Base-by-base conservation (phyloP, 768 basidiomycete genomes). In the Leccinum aurantiacum region DNA sequence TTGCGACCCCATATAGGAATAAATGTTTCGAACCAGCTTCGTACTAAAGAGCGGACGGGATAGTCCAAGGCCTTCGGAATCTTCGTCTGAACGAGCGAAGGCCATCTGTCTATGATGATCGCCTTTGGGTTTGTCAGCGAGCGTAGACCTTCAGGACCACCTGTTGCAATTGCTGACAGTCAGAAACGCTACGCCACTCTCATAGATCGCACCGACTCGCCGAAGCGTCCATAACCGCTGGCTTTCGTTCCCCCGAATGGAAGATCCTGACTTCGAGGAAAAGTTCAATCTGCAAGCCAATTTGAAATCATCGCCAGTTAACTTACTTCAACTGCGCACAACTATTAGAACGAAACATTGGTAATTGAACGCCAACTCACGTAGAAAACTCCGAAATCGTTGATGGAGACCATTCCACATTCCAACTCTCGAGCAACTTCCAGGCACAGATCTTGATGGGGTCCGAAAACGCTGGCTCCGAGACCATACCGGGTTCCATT, bases 321-420 rank as follows among this genome's bases (percentile, higher is more conserved):
- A 74, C 86, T 63, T 73, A 88, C 87, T 92, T 91, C 63, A 91
- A 74, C 88, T 90, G 63, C 53, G 57, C 15, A 61, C 24, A 31
- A 56, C 55, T 2, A 56, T 69, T 58, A 69, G 63, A 70, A 33
- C 61, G 57, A 56, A 41, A 19, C 44, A 51, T 25, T 49, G 38
- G n/a, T 59, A 53, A 56, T 51, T 37, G 51, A 19, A 37, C 31
- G 11, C 14, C 33, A 62, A 79, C 87, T 78, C 69, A 91, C 87
- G 70, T 94, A 93, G 76, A 87, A 93, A 8, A 90, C 88, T 13
- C 84, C 94, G 70, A 93, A 97, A 76, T 98, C 97, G 67, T 98
- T 98, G 62, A 97, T 81, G 19, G 95, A 88, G 3, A 98, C 96
- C 97, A 99, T 98, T 50, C 96, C 96, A 67, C 93, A 95, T 55